Base-by-base conservation (phyloP, 371 early-diverging fungal genomes). In the Entomophthora muscae region DNA sequence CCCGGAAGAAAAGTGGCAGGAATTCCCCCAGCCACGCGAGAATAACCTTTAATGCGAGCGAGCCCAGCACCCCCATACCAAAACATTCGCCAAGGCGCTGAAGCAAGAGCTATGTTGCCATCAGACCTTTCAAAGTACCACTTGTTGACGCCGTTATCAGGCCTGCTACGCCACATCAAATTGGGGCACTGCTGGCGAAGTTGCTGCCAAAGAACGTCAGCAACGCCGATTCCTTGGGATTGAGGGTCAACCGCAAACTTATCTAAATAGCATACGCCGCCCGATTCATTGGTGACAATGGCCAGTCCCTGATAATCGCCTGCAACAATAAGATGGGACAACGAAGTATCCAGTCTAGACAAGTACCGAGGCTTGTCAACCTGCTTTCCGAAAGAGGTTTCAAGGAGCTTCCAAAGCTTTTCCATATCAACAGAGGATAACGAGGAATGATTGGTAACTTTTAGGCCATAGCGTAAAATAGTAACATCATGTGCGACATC, bases 71-170 rank as follows among this genome's bases (percentile, higher is more conserved):
- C 32, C 2, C 89, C 88, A 70, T 86, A 82, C 90, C 84, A 83
- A 68, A 90, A 88, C 33, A 85, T 69, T 23, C 81, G 79, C 90
- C 90, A 90, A 32, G 83, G 73, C 5, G 81, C 77, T n/a, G 76
- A 79, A 65, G 72, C 70, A 63, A 86, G 70, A 33, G 72, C 68
- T 24, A 83, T 33, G 53, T 85, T 85, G 1, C 94, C 94, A 67
- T 82, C 80, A 0, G 86, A 82, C 22, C 92, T 75, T 63, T 90
- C 91, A 81, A 91, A 93, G 63, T 93, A 93, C 94, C 94, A 95
- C 68, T 86, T 86, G 67, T 94, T 95, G 23, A 95, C 93, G 0
- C 85, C 87, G 67, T 95, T 95, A 51, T 84, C 82, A n/a, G 77
- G 73, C 57, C 93, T 78, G 65, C 85, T 84, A 66, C 96, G 76